Percentiles rank a stretch among this genome's conserved stretches.
Conservation (phyloP, 371 early-diverging fungal genomes). For the Mortierella sp. region DNA sequence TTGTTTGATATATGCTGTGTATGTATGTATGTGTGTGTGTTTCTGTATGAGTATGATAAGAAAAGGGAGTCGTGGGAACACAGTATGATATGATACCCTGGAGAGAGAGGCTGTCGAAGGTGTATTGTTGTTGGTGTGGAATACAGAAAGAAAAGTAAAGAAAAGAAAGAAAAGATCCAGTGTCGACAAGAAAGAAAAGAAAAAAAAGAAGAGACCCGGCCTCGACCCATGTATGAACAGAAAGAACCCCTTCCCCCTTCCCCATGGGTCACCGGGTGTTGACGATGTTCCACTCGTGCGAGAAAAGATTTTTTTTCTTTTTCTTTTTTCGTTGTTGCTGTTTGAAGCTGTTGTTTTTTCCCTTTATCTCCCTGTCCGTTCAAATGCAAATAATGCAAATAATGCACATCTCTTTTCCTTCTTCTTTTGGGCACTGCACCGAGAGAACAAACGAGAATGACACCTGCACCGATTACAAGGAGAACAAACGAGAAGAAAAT, state of each 20-base stretch:
- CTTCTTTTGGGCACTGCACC: too few relatives aligned
- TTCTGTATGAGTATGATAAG: too few relatives aligned
- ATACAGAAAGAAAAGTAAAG: neutral
- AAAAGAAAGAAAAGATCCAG: neutral
- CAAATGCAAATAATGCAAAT: too few relatives aligned
- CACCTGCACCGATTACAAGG: too few relatives aligned
- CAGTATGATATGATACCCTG: neutral
- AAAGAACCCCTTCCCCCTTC: too few relatives aligned
- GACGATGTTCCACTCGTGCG: neutral
- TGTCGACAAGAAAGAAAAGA: too few relatives aligned
- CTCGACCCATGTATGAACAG: neutral
- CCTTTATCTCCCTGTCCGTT: too few relatives aligned
- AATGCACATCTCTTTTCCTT: too few relatives aligned
- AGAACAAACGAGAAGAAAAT: too few relatives aligned
- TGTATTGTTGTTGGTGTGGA: neutral
- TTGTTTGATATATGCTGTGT: neutral
- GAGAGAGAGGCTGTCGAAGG: neutral
- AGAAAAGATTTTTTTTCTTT: neutral
- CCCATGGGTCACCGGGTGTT: neutral
- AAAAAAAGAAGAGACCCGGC: neutral
- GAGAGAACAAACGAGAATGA: too few relatives aligned
- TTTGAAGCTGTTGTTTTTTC: too few relatives aligned
- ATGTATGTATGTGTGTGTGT: neutral
- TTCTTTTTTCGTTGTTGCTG: neutral
- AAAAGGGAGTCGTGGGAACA: conserved; percentile 1